Conservation (phyloP, 1,139 yeast genomes). For the Suhomyces bribrorum region DNA sequence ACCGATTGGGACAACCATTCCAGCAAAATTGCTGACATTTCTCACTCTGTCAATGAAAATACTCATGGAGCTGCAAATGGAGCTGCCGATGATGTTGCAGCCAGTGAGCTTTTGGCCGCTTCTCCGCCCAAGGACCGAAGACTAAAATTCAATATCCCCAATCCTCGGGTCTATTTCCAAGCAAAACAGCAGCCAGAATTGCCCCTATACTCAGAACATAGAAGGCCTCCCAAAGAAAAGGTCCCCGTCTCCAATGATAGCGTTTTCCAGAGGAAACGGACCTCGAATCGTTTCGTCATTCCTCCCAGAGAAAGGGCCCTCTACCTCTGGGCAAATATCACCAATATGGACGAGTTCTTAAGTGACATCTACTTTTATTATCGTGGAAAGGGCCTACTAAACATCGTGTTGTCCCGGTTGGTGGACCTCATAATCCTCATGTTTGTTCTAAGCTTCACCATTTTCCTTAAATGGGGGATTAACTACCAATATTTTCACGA, state of each 20-base stretch:
- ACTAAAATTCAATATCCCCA: slow-evolving; percentile 13
- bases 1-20: background rate
- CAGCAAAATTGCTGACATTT: background rate
- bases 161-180: slow-evolving; percentile 10
- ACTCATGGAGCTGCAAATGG: too few species aligned
- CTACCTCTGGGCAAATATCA: slow-evolving; percentile 96
- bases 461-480: slow-evolving; percentile 81
- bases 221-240: slow-evolving; percentile 6
- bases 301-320: slow-evolving; percentile 78
- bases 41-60: background rate
- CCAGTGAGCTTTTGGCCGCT: slow-evolving; percentile 5
- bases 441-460: slow-evolving; percentile 75
- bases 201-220: slow-evolving; percentile 8
- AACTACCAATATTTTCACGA: slow-evolving; percentile 51
- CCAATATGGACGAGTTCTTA: slow-evolving; percentile 82
- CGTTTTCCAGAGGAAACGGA: slow-evolving; percentile 4
- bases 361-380: slow-evolving; percentile 83
- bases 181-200: slow-evolving; percentile 3
- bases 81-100: slow-evolving; percentile 10
- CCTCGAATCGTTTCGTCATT: slow-evolving; percentile 22
- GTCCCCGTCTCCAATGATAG: slow-evolving; percentile 1
- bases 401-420: slow-evolving; percentile 65
- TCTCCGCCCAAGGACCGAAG: slow-evolving; percentile 5
- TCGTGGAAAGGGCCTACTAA: slow-evolving; percentile 78
- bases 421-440: slow-evolving; percentile 72